These are phyloP conservation scores for Annulohypoxylon maeteangense DNA, from an alignment of 495 filamentous ascomycete species.

Conservation along the genomic window DNA sequence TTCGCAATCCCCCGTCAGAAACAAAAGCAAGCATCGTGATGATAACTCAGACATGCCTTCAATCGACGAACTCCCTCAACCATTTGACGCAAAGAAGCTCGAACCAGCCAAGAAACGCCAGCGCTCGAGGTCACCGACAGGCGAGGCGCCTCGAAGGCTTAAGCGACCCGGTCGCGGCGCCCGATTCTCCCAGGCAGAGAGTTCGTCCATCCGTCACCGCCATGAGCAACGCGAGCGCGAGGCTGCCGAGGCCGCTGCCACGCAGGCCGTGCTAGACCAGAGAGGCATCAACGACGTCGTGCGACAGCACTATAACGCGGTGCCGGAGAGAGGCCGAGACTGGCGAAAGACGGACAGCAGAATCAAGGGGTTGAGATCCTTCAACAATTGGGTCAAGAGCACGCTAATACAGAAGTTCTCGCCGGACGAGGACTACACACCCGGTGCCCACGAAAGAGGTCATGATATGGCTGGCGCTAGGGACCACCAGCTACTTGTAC, in stretches of 20 bases:
- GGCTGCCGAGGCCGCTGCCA: conserved; percentile 62
- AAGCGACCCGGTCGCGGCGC: conserved; percentile 89
- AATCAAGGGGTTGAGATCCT: conserved; percentile 92
- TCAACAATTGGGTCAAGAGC: conserved; percentile 99
- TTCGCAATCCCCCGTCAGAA: conserved; percentile 29
- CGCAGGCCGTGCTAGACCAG: conserved; percentile 48
- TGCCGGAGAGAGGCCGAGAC: conserved; percentile 88
- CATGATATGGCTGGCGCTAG: conserved; percentile 54
- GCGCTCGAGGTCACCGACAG: conserved; percentile 54
- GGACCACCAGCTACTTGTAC: conserved; percentile 72
- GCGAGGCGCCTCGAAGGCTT: conserved; percentile 70
- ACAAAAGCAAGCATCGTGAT: conserved; percentile 25
- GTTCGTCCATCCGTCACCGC: conserved; percentile 73
- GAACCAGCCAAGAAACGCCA: conserved; percentile 63
- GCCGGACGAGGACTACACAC: conserved; percentile 75
- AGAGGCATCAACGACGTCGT: conserved; percentile 84
- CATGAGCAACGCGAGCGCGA: conserved; percentile 73
- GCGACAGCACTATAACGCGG: conserved; percentile 93
- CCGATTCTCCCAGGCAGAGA: conserved; percentile 76
- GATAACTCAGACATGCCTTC: conserved; percentile 19
- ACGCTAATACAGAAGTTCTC: conserved; percentile 96
- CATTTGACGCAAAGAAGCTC: conserved; percentile 66
- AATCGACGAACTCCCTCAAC: conserved; percentile 61
- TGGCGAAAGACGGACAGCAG: conserved; percentile 93
- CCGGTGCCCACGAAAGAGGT: conserved; percentile 65